phyloP scores from a whole-genome alignment of 331 rosid genomes.

The Malus hybrid region DNA sequence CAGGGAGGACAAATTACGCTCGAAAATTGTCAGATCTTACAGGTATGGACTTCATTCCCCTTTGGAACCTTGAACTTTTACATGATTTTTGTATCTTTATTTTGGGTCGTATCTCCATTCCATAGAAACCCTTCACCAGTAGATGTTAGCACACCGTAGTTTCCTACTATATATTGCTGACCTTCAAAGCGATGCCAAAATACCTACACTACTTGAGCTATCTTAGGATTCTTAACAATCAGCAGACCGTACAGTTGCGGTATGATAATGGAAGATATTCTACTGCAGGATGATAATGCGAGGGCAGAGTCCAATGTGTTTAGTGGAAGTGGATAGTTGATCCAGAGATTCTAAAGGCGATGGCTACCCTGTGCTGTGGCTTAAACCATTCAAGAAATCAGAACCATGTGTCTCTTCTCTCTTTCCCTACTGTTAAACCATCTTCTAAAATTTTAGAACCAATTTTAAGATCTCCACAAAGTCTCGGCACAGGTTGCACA shows the following conservation, averaged over 20 bases:
- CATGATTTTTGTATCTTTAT: neutral
- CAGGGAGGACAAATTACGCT: conserved; percentile 91
- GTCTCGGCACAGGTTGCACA: neutral
- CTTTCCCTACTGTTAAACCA: neutral
- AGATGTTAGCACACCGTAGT: neutral
- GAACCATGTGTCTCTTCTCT: neutral
- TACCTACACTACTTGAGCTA: neutral
- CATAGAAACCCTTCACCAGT: neutral
- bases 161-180: neutral
- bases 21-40: conserved; percentile 89
- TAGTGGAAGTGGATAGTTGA: neutral
- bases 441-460: neutral
- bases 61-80: neutral
- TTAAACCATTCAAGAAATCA: neutral
- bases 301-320: neutral
- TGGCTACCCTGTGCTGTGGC: neutral
- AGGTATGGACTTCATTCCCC: conserved; percentile 33
- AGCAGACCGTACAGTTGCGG: neutral
- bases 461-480: neutral
- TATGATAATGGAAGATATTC: neutral
- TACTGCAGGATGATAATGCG: neutral
- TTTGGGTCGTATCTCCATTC: neutral
- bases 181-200: neutral
- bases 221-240: neutral
- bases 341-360: too few species aligned